Evolutionary conservation across 2,329 filamentous ascomycete genomes (phyloP).

Genomic region (Scleromitrula shiraiana): DNA sequence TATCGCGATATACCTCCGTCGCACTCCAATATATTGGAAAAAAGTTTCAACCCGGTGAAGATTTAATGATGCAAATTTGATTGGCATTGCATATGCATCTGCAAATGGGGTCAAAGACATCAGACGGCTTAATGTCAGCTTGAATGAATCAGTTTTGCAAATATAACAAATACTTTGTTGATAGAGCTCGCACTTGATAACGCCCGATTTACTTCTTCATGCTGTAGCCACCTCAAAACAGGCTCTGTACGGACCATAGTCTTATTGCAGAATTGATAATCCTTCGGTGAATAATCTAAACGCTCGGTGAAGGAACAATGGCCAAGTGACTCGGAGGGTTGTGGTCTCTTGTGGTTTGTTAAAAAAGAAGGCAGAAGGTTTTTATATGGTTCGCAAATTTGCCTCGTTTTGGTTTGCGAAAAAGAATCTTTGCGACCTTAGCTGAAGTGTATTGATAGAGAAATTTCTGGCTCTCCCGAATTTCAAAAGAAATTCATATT

Average conservation of each 20-base stretch:
- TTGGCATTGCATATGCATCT: slow-evolving; percentile 6
- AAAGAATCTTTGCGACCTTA: not conserved
- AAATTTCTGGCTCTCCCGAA: too few relatives aligned
- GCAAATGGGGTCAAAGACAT: not conserved
- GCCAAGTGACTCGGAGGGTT: not conserved
- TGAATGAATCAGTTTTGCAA: not conserved
- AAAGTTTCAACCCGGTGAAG: not conserved
- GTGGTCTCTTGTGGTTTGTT: slow-evolving; percentile 7
- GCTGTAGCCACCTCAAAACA: not conserved
- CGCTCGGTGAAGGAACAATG: not conserved
- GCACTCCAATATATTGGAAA: not conserved
- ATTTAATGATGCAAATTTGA: not conserved
- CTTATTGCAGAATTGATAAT: not conserved
- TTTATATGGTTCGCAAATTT: not conserved
- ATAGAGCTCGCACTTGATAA: not conserved
- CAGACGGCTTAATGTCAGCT: not conserved
- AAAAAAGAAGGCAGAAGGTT: not conserved
- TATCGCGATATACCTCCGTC: not conserved
- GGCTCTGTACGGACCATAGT: not conserved
- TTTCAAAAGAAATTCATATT: too few relatives aligned
- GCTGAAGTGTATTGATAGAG: not conserved
- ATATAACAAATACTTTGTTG: too few relatives aligned
- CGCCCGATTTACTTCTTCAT: not conserved
- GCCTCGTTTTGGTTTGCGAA: not conserved
- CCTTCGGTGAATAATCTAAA: not conserved